Percentiles rank a stretch among this genome's conserved stretches.
These are phyloP conservation scores for Nakataea oryzae DNA, from an alignment of 2,329 filamentous ascomycete species.

Conservation along the genomic window DNA sequence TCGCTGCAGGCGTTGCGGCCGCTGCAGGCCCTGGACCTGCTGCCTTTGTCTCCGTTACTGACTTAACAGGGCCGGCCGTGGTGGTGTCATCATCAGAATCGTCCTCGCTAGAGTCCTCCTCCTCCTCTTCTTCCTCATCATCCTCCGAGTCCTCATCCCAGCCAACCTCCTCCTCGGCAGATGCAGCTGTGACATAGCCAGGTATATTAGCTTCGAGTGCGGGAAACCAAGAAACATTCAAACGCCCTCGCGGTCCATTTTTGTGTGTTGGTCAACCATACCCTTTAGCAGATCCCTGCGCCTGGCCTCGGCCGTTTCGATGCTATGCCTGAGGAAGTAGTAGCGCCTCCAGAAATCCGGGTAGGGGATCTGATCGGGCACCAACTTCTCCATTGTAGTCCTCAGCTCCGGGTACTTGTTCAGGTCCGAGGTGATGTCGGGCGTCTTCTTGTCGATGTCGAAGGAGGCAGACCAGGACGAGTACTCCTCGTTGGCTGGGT, in stretches of 20 bases:
- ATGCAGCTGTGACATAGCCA: slow-evolving; percentile 40
- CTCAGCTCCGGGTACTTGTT: slow-evolving; percentile 80
- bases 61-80: slow-evolving; percentile 14
- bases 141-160: slow-evolving; percentile 49
- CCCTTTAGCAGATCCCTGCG: slow-evolving; percentile 85
- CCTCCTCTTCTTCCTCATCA: slow-evolving; percentile 12
- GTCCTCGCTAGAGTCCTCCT: neutral
- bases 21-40: slow-evolving; percentile 17
- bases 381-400: slow-evolving; percentile 84
- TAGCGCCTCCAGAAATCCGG: slow-evolving; percentile 87
- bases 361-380: slow-evolving; percentile 89
- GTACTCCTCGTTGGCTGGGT: slow-evolving; percentile 69
- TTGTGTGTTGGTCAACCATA: slow-evolving; percentile 28
- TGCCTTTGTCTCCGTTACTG: slow-evolving; percentile 14
- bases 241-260: neutral
- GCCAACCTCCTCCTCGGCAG: slow-evolving; percentile 59
- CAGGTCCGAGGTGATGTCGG: slow-evolving; percentile 69
- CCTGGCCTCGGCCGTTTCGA: slow-evolving; percentile 86
- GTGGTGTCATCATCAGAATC: slow-evolving; percentile 8
- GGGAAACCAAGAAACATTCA: slow-evolving; percentile 4
- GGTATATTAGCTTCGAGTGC: slow-evolving; percentile 14
- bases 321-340: slow-evolving; percentile 85
- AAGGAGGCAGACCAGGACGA: slow-evolving; percentile 63
- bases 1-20: neutral
- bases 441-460: slow-evolving; percentile 74